phyloP scores from a whole-genome alignment of 2,329 filamentous ascomycete species.

The Sporothrix luriei region DNA sequence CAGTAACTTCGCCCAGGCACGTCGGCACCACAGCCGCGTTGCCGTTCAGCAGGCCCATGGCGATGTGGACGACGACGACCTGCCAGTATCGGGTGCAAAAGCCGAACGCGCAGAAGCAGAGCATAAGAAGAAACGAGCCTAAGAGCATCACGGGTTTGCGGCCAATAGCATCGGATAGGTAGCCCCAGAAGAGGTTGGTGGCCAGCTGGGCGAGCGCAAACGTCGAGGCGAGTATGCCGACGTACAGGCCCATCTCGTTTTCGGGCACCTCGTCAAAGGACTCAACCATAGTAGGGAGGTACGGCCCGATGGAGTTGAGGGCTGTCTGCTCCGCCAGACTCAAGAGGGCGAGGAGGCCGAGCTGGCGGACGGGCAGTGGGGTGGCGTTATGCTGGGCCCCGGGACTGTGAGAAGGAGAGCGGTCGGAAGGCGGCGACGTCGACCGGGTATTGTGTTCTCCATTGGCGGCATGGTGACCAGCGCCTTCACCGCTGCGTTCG shows the following conservation, averaged over 20 bases:
- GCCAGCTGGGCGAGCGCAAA: constrained; percentile 91
- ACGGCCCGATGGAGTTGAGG: constrained; percentile 93
- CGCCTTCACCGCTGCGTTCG: constrained; percentile 18
- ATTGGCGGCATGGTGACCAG: constrained; percentile 32
- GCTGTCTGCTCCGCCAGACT: constrained; percentile 94
- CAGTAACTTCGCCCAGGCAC: constrained; percentile 90
- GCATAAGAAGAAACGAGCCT: constrained; percentile 79
- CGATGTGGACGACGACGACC: constrained; percentile 77
- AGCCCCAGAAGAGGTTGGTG: constrained; percentile 92
- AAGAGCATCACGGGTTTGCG: constrained; percentile 79
- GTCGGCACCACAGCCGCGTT: constrained; percentile 94
- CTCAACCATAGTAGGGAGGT: constrained; percentile 88
- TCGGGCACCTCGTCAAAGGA: constrained; percentile 78
- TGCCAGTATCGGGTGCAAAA: constrained; percentile 83
- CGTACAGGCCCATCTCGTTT: constrained; percentile 77
- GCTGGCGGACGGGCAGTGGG: constrained; percentile 79
- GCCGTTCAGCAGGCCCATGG: constrained; percentile 93
- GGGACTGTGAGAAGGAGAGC: constrained; percentile 1
- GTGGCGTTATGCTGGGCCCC: constrained; percentile 46
- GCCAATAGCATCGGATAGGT: constrained; percentile 75
- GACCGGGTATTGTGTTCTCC: no score
- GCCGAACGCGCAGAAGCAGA: constrained; percentile 83
- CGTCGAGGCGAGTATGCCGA: constrained; percentile 83
- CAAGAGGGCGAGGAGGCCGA: constrained; percentile 81
- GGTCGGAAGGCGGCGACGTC: constrained; percentile 26